Evolutionary conservation across 306 rosid species (phyloP), one percentile per base, ranked within the genome.

Genomic region (Calophaca sinica): DNA sequence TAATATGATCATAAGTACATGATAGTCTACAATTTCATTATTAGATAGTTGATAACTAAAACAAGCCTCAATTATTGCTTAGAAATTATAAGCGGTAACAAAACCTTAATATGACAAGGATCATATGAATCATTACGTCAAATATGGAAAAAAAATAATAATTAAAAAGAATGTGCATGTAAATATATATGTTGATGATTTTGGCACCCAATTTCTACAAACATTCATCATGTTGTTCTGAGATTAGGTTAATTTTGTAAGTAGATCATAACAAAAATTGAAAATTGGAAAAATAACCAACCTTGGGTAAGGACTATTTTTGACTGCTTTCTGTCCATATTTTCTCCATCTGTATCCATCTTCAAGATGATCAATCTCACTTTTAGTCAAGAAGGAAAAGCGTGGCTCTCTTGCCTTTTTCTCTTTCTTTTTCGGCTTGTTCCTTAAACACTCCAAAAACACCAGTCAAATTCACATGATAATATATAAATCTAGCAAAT

Each of bases 331-430:
- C 83, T 93, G 98, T 51, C 98, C 98, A 75, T 93, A 93, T 77
- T 93, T 93, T 84, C 98, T 88, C 98, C 98, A 93, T 88, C 94
- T 86, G 70, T 90, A 90, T 6, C 98, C 98, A 87, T 93, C 98
- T 86, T 93, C 96, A 82, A 93, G 98, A 9, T 90, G 87, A 86
- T 93, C 98, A 8, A 89, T 79, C 90, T 93, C 96, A 49, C 96
- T 93, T 88, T 90, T 89, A 1, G 98, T 93, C 89, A 93, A 82
- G 87, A 93, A 90, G 5, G 98, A 90, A 77, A 87, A 87, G 3
- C 98, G 85, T 11, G 96, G 96, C 74, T 93, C 94, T 76, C 83
- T 86, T 79, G 55, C 45, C 82, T 83, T 82, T 77, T 88, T 93
- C 90, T 93, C 98, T 69, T 92, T 92, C 93, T 90, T 90, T 76